A percentile compares a stretch with the other conserved stretches of the same genome.
phyloP scores from a whole-genome alignment of 2,329 filamentous ascomycete species.

The Westerdykella aurantiaca region DNA sequence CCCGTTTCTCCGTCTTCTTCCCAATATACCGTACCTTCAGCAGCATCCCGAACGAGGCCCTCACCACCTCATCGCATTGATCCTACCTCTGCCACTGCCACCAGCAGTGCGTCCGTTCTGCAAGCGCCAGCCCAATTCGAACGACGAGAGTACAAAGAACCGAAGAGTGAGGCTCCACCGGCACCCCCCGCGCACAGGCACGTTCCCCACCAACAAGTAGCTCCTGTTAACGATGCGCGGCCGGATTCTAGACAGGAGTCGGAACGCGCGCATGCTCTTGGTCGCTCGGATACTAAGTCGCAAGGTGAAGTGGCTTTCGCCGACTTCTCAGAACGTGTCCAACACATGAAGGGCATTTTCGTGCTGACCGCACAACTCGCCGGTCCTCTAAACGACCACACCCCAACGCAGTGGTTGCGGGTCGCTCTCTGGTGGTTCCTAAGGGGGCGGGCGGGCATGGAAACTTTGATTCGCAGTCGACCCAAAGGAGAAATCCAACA shows the following conservation, averaged over 20 bases:
- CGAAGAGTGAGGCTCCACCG: conserved; percentile 7
- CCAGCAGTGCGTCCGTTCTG: conserved; percentile 15
- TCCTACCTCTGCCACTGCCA: conserved; percentile 14
- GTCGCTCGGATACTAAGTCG: conserved; percentile 28
- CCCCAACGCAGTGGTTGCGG: conserved; percentile 62
- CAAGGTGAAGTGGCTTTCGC: conserved; percentile 50
- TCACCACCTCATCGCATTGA: conserved; percentile 20
- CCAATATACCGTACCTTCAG: conserved; percentile 22
- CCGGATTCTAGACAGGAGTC: conserved; percentile 3
- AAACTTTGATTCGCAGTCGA: conserved; percentile 62
- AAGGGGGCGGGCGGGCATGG: conserved; percentile 69
- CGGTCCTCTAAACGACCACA: conserved; percentile 58
- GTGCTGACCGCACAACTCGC: conserved; percentile 69
- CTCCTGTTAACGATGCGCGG: conserved; percentile 3
- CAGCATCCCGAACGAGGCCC: conserved; percentile 13
- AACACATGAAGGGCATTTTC: conserved; percentile 71
- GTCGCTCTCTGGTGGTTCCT: conserved; percentile 87
- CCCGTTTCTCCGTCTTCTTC: conserved; percentile 24
- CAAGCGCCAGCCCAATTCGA: conserved; percentile 22
- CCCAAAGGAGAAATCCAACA: conserved; percentile 49
- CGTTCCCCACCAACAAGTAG: conserved; percentile 4
- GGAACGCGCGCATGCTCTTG: conserved; percentile 12
- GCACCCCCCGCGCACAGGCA: conserved; percentile 10
- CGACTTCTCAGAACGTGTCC: conserved; percentile 65
- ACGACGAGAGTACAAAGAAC: conserved; percentile 8